phyloP scores from a whole-genome alignment of 164 flowering plant species.

The Vitis rotundifolia region DNA sequence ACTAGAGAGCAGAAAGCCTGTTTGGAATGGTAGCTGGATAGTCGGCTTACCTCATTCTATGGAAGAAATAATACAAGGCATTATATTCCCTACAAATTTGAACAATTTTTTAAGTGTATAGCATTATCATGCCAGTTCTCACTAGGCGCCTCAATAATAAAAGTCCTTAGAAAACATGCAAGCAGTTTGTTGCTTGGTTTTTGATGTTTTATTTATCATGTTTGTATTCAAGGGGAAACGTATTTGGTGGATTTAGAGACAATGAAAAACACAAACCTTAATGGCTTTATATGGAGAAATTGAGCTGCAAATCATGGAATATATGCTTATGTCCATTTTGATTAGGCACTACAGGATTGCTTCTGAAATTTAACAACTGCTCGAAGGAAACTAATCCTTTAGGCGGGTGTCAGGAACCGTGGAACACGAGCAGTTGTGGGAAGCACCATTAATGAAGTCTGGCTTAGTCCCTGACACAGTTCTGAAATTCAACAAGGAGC shows the following conservation, averaged over 20 bases:
- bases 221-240: neutral
- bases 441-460: too few relatives aligned
- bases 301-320: too few relatives aligned
- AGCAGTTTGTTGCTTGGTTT: conserved; percentile 9
- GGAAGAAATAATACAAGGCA: conserved; percentile 7
- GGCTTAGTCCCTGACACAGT: too few relatives aligned
- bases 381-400: too few relatives aligned
- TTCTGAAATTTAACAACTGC: too few relatives aligned
- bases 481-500: too few relatives aligned
- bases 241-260: neutral
- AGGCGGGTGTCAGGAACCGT: too few relatives aligned
- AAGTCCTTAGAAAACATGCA: neutral
- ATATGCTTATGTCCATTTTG: too few relatives aligned
- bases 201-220: neutral
- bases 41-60: neutral
- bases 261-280: neutral
- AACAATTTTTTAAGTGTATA: conserved; percentile 9
- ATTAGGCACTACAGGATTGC: too few relatives aligned
- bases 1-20: neutral
- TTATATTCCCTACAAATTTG: neutral
- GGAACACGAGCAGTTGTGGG: too few relatives aligned
- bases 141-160: neutral
- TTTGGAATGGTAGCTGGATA: neutral
- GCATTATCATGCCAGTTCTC: conserved; percentile 2
- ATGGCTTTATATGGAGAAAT: neutral